Conservation (phyloP, 192 early-diverging fungal genomes). For the Coemansia sp. region DNA sequence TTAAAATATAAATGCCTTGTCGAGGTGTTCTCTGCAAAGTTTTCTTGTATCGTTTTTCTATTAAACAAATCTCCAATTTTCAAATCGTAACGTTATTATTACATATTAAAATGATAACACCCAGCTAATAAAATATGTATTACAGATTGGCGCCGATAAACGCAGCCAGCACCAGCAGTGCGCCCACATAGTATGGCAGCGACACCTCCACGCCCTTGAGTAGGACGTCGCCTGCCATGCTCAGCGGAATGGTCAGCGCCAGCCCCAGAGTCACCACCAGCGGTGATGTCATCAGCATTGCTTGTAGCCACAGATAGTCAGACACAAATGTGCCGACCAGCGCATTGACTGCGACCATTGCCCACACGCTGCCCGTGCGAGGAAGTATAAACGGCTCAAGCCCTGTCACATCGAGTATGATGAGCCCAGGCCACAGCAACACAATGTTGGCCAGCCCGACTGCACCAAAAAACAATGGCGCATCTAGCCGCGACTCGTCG, state of each 20-base stretch:
- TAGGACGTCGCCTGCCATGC: constrained; percentile 68
- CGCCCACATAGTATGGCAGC: constrained; percentile 64
- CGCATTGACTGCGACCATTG: constrained; percentile 70
- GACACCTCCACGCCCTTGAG: constrained; percentile 60
- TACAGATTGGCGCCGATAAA: constrained; percentile 66
- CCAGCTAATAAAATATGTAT: background rate
- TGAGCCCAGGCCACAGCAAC: constrained; percentile 67
- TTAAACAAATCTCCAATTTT: no score
- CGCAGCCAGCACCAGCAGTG: constrained; percentile 62
- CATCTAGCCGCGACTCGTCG: constrained; percentile 67
- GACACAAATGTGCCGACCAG: constrained; percentile 79
- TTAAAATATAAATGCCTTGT: background rate
- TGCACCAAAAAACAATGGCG: constrained; percentile 77
- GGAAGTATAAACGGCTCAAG: constrained; percentile 71
- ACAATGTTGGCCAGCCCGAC: constrained; percentile 72
- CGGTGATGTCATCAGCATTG: constrained; percentile 81
- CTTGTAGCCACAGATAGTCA: constrained; percentile 75
- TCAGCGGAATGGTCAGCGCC: constrained; percentile 72
- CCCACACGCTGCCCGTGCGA: constrained; percentile 52
- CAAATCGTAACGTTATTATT: no score
- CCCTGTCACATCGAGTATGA: constrained; percentile 58
- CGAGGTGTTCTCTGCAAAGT: background rate
- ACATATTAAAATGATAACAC: background rate
- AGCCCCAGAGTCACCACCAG: constrained; percentile 77
- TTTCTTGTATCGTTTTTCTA: no score